Base-by-base conservation (phyloP, 306 rosid species). In the Prosopis cineraria region DNA sequence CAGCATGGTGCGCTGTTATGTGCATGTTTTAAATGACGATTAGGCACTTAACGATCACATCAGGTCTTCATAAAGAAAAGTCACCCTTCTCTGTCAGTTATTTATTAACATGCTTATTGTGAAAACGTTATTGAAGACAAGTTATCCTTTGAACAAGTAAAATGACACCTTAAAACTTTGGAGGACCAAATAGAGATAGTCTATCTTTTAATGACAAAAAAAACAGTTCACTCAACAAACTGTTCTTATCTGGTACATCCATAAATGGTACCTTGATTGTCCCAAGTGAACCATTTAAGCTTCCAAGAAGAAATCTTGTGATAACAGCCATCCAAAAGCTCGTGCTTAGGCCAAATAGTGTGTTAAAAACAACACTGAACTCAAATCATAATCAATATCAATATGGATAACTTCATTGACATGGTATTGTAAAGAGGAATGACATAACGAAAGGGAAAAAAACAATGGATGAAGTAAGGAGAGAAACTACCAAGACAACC, bases 261-360 rank as follows among this genome's bases (percentile, higher is more conserved):
- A 39, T 60, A 8, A 30, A 16, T 27, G 29, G 22, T 81, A 94
- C 98, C 96, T 92, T 94, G 41, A 92, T 91, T 24, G 94, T 96
- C 77, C 96, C 97, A 78, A 94, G 87, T 24, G 86, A 45, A 64
- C 97, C 98, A 80, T 91, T 90, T 75, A 92, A 87, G 80, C 86
- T 36, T 79, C 98, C 98, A 31, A 92, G 91, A 83, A 92, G 90
- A 90, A 94, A 92, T 78, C 98, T 86, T 24, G 86, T 85, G 11
- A 22, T 30, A 56, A 94, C 1, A 31, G 97, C 98, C 95, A 92
- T 89, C 97, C 98, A 94, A 83, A 81, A 89, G 60, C 82, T 92
- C 16, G 90, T 79, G 85, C 98, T 92, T 16, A 94, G 93, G 81
- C 97, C 98, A 81, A 94, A 94, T 16, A 92, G 84, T 79, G 92